A percentile compares a stretch with the other conserved stretches of the same genome.
Evolutionary conservation across 2,329 filamentous ascomycete species (phyloP).

Genomic region (Boeremia lycopersici): DNA sequence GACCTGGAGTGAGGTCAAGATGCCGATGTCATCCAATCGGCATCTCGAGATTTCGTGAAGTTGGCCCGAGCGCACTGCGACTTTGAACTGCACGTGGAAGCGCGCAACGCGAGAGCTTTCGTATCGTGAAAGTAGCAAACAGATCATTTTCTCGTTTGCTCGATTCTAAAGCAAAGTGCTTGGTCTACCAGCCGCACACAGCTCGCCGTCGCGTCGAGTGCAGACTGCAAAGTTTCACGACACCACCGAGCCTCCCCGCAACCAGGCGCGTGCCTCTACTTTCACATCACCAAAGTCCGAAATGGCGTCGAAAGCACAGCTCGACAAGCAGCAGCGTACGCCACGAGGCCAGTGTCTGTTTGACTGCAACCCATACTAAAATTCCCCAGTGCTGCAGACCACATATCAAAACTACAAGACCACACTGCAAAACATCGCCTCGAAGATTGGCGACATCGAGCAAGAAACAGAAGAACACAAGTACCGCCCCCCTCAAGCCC

Average conservation of each 20-base stretch:
- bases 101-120: not conserved
- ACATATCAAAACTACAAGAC: constrained; percentile 80
- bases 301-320: constrained; percentile 60
- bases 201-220: not conserved
- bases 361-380: constrained; percentile 9
- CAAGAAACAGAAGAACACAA: constrained; percentile 98
- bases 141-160: not conserved
- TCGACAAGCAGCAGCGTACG: constrained; percentile 77
- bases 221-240: constrained; percentile 3
- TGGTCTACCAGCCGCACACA: not conserved
- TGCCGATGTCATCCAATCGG: constrained; percentile 11
- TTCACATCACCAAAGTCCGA: constrained; percentile 22
- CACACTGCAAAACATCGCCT: constrained; percentile 85
- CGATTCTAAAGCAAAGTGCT: not conserved
- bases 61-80: constrained; percentile 27
- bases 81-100: not conserved
- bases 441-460: constrained; percentile 97
- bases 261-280: constrained; percentile 6
- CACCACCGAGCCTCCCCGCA: constrained; percentile 32
- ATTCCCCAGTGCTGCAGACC: constrained; percentile 71
- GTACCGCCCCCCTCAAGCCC: constrained; percentile 60
- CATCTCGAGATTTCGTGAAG: constrained; percentile 31
- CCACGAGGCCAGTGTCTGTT: not conserved
- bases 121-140: not conserved
- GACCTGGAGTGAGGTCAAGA: not conserved